Evolutionary conservation across 2,329 filamentous ascomycete species (phyloP).

Genomic region (Calycina herbarum): DNA sequence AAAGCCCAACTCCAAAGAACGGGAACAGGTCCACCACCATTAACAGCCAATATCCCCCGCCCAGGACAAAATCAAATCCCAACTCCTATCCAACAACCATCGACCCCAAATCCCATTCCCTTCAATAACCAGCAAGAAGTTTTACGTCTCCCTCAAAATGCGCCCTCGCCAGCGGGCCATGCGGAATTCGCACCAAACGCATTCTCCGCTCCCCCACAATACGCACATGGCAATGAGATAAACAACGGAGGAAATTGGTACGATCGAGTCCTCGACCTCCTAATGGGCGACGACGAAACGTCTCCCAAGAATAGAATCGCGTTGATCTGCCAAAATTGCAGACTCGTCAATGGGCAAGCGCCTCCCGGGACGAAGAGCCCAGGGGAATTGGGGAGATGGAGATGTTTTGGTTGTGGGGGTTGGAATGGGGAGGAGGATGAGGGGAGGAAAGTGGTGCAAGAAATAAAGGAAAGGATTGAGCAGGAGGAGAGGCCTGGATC

Average conservation of each 20-base stretch:
- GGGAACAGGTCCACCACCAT: slow-evolving; percentile 56
- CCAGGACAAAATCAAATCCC: slow-evolving; percentile 22
- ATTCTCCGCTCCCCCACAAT: slow-evolving; percentile 44
- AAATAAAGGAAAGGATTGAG: slow-evolving; percentile 36
- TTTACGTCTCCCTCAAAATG: slow-evolving; percentile 27
- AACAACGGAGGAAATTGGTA: slow-evolving; percentile 71
- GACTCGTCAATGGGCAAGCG: slow-evolving; percentile 92
- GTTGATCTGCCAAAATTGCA: slow-evolving; percentile 78
- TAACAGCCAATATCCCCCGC: slow-evolving; percentile 62
- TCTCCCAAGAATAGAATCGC: slow-evolving; percentile 87
- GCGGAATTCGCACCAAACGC: slow-evolving; percentile 78
- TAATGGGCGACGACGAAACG: slow-evolving; percentile 93
- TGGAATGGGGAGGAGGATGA: slow-evolving; percentile 83
- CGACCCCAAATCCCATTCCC: slow-evolving; percentile 20
- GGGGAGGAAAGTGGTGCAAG: slow-evolving; percentile 65
- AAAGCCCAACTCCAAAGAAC: slow-evolving; percentile 43
- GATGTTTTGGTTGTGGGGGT: slow-evolving; percentile 79
- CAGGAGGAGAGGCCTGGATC: slow-evolving; percentile 15
- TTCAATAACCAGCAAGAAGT: slow-evolving; percentile 24
- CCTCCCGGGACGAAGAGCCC: slow-evolving; percentile 79
- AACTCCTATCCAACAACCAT: slow-evolving; percentile 26
- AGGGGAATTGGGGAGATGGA: slow-evolving; percentile 82
- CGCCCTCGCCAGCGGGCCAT: slow-evolving; percentile 29
- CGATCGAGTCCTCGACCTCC: slow-evolving; percentile 85
- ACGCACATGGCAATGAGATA: slow-evolving; percentile 29